These are phyloP conservation scores for Leishmania guyanensis DNA, from an alignment of 208 protist species.

Conservation along the genomic window DNA sequence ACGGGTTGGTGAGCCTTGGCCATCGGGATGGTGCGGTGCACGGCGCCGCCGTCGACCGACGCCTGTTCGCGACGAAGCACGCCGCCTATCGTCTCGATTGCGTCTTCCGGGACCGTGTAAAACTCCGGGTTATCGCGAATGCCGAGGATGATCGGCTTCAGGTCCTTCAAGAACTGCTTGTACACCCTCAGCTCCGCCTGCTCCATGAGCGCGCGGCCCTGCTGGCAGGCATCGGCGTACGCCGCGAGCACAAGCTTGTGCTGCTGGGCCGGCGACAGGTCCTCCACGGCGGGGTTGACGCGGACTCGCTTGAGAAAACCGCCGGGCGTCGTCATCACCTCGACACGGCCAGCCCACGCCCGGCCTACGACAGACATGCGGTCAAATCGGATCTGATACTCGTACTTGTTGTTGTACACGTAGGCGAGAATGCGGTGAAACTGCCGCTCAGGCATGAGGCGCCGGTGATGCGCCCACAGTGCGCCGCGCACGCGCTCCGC, in stretches of 20 bases:
- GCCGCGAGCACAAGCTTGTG: conserved; percentile 82
- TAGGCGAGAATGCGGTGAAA: conserved; percentile 92
- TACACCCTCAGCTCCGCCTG: conserved; percentile 89
- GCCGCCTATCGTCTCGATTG: conserved; percentile 73
- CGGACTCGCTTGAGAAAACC: conserved; percentile 88
- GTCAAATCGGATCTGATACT: conserved; percentile 92
- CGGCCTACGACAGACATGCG: conserved; percentile 85
- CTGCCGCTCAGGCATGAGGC: conserved; percentile 90
- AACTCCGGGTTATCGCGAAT: conserved; percentile 94
- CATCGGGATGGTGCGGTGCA: conserved; percentile 85
- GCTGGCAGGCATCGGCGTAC: conserved; percentile 77
- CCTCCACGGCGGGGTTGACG: conserved; percentile 80
- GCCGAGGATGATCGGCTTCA: conserved; percentile 88
- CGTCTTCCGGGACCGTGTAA: conserved; percentile 82
- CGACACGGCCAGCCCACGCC: conserved; percentile 80
- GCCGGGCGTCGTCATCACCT: conserved; percentile 86
- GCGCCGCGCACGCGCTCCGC: conserved; percentile 88
- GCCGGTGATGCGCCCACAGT: conserved; percentile 91
- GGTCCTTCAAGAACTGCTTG: conserved; percentile 89
- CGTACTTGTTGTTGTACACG: conserved; percentile 95
- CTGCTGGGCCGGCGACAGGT: conserved; percentile 58
- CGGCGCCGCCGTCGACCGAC: conserved; percentile 11
- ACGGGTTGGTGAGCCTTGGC: conserved; percentile 70
- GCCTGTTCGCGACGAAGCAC: conserved; percentile 38
- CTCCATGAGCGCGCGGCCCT: conserved; percentile 82